Base-by-base conservation (phyloP, 2,329 filamentous ascomycete genomes). In the Exophiala mesophila region DNA sequence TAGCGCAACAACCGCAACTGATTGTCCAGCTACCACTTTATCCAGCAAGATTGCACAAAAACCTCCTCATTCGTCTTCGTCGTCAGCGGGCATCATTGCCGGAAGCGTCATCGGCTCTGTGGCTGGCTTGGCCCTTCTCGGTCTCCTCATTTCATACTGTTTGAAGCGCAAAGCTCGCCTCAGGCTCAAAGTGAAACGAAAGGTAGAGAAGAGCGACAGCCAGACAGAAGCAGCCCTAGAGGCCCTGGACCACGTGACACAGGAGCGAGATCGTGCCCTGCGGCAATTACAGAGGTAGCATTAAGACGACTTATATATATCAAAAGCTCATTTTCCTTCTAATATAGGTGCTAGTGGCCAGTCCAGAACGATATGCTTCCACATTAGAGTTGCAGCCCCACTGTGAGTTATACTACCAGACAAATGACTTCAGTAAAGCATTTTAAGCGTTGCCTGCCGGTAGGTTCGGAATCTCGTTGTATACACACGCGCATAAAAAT, bases 141-240 rank as follows among this genome's bases (percentile, higher is more conserved):
- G 43, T 4, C 29, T 44, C 7, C 44, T 53, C 5, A 34, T 53
- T 12, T 20, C 39, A 13, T 53, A 38, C 28, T 50, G 44, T 39
- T 36, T 41, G 20, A 24, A 40, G 20, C 41, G 50, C 28, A 45
- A 42, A 20, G 18, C 19, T 13, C 40, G 39, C 33, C 8, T 36
- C n/a, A 53, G 47, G 26, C 16, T 52, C 24, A 46, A 34, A 10
- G 39, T 52, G 36, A 47, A 47, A 13, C 44, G 44, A 4, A 51
- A 45, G 32, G 19, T 36, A 2, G 10, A 34, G 32, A 18, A 42
- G 31, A 44, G 36, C 3, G 36, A 32, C 13, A 41, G 31, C 24
- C 28, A 35, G 6, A 18, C 13, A 12, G 36, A 38, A 16, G 47
- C 46, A 13, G 30, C 28, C 20, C 29, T 16, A 10, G 28, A 43